Conservation (phyloP, 257 asterid genomes). For the Echium plantagineum region DNA sequence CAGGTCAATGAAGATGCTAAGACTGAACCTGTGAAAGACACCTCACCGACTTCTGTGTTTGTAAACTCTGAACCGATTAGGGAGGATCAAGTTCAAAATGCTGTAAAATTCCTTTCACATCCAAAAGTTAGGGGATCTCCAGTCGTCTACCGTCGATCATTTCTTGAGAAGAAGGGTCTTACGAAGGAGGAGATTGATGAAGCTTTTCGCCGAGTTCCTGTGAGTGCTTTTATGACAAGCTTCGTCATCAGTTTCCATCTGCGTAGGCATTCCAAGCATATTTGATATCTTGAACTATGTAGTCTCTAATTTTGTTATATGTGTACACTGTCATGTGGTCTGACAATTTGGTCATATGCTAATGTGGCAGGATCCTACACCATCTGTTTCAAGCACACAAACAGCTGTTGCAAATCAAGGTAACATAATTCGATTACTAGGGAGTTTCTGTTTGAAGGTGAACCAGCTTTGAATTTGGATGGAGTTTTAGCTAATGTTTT, state of each 20-base stretch:
- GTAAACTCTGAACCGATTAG: conserved; percentile 91
- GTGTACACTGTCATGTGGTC: background rate
- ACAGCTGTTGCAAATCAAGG: conserved; percentile 50
- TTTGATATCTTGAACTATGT: background rate
- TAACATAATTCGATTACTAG: conserved; percentile 10
- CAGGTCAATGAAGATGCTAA: conserved; percentile 24
- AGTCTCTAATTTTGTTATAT: background rate
- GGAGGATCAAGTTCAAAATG: conserved; percentile 93
- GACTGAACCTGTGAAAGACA: conserved; percentile 21
- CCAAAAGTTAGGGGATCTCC: conserved; percentile 97
- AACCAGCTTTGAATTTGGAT: conserved; percentile 5
- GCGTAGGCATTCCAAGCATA: background rate
- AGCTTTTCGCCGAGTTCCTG: conserved; percentile 96
- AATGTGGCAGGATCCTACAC: conserved; percentile 57
- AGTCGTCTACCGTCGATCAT: conserved; percentile 84
- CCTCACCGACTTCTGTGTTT: conserved; percentile 65
- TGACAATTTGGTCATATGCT: background rate
- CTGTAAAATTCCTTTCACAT: conserved; percentile 93
- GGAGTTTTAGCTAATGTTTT: conserved; percentile 7
- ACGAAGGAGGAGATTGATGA: conserved; percentile 98
- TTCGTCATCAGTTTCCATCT: conserved; percentile 4
- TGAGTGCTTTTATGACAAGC: conserved; percentile 21
- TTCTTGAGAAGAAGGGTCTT: conserved; percentile 97
- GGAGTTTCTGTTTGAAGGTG: background rate
- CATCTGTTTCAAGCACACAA: conserved; percentile 38